These are phyloP conservation scores for Penicillium silybi DNA, from an alignment of 495 filamentous ascomycete genomes.

Conservation along the genomic window DNA sequence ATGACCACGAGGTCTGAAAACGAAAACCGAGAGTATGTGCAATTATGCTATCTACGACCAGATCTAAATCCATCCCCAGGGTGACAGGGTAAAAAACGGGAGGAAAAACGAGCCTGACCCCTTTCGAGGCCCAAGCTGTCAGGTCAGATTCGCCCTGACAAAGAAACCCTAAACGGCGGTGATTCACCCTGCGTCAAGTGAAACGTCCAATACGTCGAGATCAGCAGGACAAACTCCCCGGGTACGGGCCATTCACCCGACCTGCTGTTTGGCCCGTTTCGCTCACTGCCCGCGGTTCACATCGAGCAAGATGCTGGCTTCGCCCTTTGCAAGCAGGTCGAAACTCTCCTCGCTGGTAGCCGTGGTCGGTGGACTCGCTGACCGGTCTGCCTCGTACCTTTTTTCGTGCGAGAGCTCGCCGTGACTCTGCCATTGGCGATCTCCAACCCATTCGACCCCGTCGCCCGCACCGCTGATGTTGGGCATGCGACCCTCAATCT, in stretches of 20 bases:
- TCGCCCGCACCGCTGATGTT: conserved; percentile 38
- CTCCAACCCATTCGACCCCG: conserved; percentile 55
- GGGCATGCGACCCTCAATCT: conserved; percentile 28
- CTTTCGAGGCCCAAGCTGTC: conserved; percentile 13
- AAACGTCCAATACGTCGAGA: conserved; percentile 6
- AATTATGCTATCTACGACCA: conserved; percentile 13
- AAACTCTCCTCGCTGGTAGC: conserved; percentile 61
- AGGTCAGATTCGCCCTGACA: conserved; percentile 3
- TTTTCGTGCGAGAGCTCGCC: conserved; percentile 8
- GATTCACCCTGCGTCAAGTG: conserved; percentile 14
- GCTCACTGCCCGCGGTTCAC: conserved; percentile 13
- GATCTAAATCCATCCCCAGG: no score
- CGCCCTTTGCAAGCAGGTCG: conserved; percentile 49
- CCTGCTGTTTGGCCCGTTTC: conserved; percentile 1
- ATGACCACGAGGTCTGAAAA: conserved; percentile 7
- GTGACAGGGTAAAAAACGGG: no score
- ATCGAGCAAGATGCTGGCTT: conserved; percentile 42
- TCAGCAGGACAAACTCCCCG: conserved; percentile 12
- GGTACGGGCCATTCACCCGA: conserved; percentile 3
- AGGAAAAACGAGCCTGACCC: neutral
- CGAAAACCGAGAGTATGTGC: neutral
- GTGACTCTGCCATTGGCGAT: conserved; percentile 29
- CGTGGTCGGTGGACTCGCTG: conserved; percentile 33
- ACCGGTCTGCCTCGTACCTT: conserved; percentile 15
- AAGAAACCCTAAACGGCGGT: neutral